Conservation (phyloP, 371 early-diverging fungal species). For the Mucor indicus region DNA sequence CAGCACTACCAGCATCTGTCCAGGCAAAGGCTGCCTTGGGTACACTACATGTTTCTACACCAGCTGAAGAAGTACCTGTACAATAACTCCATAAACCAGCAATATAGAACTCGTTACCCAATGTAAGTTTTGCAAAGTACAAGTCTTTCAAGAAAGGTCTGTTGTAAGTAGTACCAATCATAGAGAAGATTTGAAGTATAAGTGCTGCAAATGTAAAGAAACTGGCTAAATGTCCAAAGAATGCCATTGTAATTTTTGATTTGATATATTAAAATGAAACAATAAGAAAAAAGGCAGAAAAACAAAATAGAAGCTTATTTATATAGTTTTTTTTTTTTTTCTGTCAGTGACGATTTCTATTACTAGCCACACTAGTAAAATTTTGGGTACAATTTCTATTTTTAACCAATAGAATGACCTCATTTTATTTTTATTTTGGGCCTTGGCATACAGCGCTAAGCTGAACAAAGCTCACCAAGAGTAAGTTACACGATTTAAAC, state of each 20-base stretch:
- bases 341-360: no score
- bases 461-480: no score
- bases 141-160: conserved; percentile 33
- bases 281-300: neutral
- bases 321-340: no score
- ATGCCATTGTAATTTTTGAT: conserved; percentile 7
- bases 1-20: conserved; percentile 19
- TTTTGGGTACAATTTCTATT: no score
- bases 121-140: conserved; percentile 33
- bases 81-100: conserved; percentile 49
- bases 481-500: no score
- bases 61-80: conserved; percentile 5
- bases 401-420: no score
- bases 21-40: conserved; percentile 41
- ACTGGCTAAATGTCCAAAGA: conserved; percentile 30
- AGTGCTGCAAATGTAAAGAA: conserved; percentile 47
- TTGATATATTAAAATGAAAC: neutral
- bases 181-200: conserved; percentile 39
- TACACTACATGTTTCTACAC: conserved; percentile 22
- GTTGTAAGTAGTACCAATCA: conserved; percentile 43
- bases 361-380: no score
- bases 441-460: no score
- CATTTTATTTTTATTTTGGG: no score
- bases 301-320: no score
- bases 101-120: conserved; percentile 11